These are phyloP conservation scores for Dendrobium officinale DNA, from an alignment of 106 monocot genomes.

Conservation along the genomic window DNA sequence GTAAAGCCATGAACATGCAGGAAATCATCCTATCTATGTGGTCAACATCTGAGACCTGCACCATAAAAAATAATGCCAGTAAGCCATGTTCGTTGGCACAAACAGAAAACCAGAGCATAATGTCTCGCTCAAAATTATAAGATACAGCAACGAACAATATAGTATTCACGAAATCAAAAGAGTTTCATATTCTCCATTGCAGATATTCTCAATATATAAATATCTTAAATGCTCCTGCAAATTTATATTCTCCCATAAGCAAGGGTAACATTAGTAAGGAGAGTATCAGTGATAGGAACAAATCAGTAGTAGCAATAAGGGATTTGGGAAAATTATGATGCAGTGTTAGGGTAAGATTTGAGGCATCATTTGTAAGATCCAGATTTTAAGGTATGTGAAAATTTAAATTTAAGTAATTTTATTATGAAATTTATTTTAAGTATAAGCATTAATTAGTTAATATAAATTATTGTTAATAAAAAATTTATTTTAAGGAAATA, in stretches of 20 bases:
- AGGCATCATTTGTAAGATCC: not conserved
- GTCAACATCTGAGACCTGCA: conserved; percentile 86
- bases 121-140: not conserved
- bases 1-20: conserved; percentile 96
- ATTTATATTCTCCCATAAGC: not conserved
- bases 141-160: not conserved
- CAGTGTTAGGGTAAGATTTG: not conserved
- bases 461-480: no score
- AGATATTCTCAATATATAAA: not conserved
- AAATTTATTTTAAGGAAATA: no score
- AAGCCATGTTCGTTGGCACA: not conserved
- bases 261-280: not conserved
- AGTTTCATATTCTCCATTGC: not conserved
- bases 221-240: not conserved
- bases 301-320: not conserved
- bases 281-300: not conserved
- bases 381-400: no score
- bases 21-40: conserved; percentile 89
- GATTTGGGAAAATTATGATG: not conserved
- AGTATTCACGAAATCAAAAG: not conserved
- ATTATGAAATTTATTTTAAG: no score
- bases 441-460: no score
- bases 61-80: not conserved
- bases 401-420: no score
- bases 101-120: not conserved